Percentiles rank a stretch among this genome's conserved stretches.
These are phyloP conservation scores for Artemisia argyi DNA, from an alignment of 129 eudicot species.

Conservation along the genomic window DNA sequence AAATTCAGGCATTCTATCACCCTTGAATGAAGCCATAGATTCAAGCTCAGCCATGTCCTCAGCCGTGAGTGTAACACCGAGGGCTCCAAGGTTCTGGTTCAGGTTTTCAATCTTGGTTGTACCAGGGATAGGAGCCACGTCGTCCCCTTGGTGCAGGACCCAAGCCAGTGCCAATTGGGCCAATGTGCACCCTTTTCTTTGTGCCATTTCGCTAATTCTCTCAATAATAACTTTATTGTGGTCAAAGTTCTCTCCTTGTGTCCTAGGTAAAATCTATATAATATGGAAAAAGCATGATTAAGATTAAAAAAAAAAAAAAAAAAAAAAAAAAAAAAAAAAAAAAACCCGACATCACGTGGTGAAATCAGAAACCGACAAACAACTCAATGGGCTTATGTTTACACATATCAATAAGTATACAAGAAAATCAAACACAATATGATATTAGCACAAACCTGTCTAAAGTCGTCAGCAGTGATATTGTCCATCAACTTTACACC, in stretches of 20 bases:
- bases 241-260: constrained; percentile 45
- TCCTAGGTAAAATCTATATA: constrained; percentile 42
- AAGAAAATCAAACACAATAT: too few relatives aligned
- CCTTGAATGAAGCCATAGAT: constrained; percentile 40
- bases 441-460: constrained; percentile 40
- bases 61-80: constrained; percentile 35
- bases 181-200: constrained; percentile 44
- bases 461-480: constrained; percentile 34
- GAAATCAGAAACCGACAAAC: too few relatives aligned
- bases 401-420: too few relatives aligned
- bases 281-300: not conserved
- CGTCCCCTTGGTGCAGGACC: constrained; percentile 60
- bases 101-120: constrained; percentile 44
- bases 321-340: too few relatives aligned
- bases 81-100: constrained; percentile 50
- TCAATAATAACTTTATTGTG: constrained; percentile 42
- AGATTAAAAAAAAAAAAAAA: too few relatives aligned
- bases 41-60: constrained; percentile 53
- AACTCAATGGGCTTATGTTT: too few relatives aligned
- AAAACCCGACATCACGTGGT: not conserved
- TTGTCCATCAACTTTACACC: constrained; percentile 40
- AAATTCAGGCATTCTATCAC: constrained; percentile 37
- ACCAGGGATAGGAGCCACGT: constrained; percentile 53
- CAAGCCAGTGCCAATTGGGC: constrained; percentile 55
- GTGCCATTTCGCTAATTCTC: constrained; percentile 38